These are phyloP conservation scores for Ichthyophthirius multifiliis DNA, from an alignment of 169 alveolate species.

Conservation along the genomic window DNA sequence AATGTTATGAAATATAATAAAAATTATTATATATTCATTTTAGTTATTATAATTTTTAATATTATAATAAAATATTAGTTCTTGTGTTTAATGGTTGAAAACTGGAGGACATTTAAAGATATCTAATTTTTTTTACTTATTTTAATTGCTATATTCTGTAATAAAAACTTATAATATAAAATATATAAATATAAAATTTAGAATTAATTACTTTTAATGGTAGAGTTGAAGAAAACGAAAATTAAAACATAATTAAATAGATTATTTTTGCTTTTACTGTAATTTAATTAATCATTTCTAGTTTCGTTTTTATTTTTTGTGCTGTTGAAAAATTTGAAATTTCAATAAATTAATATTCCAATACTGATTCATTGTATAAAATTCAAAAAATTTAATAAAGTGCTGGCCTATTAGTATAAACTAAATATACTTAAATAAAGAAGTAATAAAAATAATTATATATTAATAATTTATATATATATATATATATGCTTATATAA, in stretches of 20 bases:
- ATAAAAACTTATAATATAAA: too few relatives aligned
- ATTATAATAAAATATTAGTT: neutral
- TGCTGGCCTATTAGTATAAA: neutral
- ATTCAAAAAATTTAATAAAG: neutral
- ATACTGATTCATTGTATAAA: neutral
- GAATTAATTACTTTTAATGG: too few relatives aligned
- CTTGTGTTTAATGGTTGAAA: neutral
- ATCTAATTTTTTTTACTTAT: slow-evolving; percentile 1
- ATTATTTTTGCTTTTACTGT: neutral
- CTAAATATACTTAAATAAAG: neutral
- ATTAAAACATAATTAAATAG: too few relatives aligned
- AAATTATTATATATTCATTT: neutral
- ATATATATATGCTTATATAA: neutral
- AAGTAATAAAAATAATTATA: neutral
- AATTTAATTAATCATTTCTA: neutral
- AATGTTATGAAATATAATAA: too few relatives aligned
- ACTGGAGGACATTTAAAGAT: slow-evolving; percentile 36
- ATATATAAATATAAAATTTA: too few relatives aligned
- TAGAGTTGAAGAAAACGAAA: too few relatives aligned
- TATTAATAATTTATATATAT: neutral
- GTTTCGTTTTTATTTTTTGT: slow-evolving; percentile 25
- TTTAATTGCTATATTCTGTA: neutral
- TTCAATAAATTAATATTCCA: neutral
- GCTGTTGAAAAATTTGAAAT: slow-evolving; percentile 31
- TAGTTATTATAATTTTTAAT: neutral